Evolutionary conservation across 2,329 filamentous ascomycete species (phyloP), one percentile per base, ranked within the genome.

Genomic region (Sporothrix curviconia): DNA sequence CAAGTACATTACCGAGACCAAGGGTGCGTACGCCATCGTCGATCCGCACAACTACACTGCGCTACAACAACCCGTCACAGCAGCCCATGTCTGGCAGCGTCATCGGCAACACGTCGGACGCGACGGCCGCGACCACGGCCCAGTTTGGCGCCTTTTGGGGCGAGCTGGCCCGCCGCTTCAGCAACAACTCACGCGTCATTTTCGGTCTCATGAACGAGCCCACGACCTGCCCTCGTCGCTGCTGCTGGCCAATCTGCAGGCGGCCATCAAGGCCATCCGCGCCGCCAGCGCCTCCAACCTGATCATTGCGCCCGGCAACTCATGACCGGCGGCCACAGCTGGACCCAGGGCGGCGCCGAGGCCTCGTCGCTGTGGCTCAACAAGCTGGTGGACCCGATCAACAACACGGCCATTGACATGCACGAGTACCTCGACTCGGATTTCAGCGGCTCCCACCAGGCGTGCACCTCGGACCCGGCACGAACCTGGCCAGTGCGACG

Each of bases 1-100:
- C n/a, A 73, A 78, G 64, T 78, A 79, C 61, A 76, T 79, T 61
- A 79, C 77, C 1, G 63, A 71, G 32, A 77, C 70, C 14, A 76
- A 77, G 61, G 74, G 71, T 0, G 70, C 71, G 0, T 70, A 79
- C 60, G 72, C 70, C 9, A 76, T 80, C 59, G 66, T 80, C 3
- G 77, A 79, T 63, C 76, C 76, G 3, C 77, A 79, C 67, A 79
- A 78, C 64, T 78, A 79, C 64, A 79, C 28, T 79, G 77, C 71
- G 77, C 4, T 80, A 80, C 66, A 78, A 78, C 61, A 70, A 80
- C 62, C 77, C 77, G 1, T 74, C 71, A 17, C 68, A 70, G 30
- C 77, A 80, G 63, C 77, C 78, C 3, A 72, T 67, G 56, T 73
- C 71, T 7, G 77, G 77, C 40, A 75, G 72, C 62, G 70, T 79